These are phyloP conservation scores for Microthyrium microscopicum DNA, from an alignment of 2,329 filamentous ascomycete species.

Conservation along the genomic window DNA sequence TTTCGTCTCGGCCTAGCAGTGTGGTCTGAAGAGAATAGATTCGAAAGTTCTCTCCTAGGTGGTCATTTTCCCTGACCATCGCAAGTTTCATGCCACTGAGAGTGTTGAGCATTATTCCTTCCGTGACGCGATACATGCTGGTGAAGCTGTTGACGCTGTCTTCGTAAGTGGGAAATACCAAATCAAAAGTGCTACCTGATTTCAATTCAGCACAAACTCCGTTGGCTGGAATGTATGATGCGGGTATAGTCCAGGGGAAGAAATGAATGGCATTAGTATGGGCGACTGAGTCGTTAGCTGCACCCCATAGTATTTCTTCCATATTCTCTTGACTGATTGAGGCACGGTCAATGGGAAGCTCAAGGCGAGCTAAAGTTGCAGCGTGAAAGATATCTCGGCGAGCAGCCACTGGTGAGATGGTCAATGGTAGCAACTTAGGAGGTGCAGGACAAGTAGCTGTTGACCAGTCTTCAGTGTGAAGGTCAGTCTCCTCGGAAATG, in stretches of 20 bases:
- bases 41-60: constrained; percentile 36
- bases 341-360: constrained; percentile 37
- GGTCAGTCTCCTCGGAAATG: constrained; percentile 9
- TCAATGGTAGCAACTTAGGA: constrained; percentile 43
- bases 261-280: too few species aligned
- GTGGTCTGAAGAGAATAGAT: constrained; percentile 70
- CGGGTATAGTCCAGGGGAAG: constrained; percentile 86
- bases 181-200: constrained; percentile 53
- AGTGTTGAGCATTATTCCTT: constrained; percentile 43
- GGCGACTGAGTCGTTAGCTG: constrained; percentile 65
- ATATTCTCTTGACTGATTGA: constrained; percentile 38
- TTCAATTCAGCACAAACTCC: constrained; percentile 62
- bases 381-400: constrained; percentile 76
- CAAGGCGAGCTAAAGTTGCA: constrained; percentile 62
- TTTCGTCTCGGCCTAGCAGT: constrained; percentile 72
- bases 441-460: constrained; percentile 47
- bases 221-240: constrained; percentile 54
- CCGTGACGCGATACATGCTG: constrained; percentile 38
- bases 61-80: constrained; percentile 42
- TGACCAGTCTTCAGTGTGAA: constrained; percentile 8
- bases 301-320: constrained; percentile 40
- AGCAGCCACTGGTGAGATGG: constrained; percentile 63
- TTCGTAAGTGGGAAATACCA: constrained; percentile 44
- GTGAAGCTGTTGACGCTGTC: constrained; percentile 30
- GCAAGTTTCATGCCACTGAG: constrained; percentile 46